Evolutionary conservation across 1,284 basidiomycete species (phyloP).

Genomic region (Ceratobasidium papillatum): DNA sequence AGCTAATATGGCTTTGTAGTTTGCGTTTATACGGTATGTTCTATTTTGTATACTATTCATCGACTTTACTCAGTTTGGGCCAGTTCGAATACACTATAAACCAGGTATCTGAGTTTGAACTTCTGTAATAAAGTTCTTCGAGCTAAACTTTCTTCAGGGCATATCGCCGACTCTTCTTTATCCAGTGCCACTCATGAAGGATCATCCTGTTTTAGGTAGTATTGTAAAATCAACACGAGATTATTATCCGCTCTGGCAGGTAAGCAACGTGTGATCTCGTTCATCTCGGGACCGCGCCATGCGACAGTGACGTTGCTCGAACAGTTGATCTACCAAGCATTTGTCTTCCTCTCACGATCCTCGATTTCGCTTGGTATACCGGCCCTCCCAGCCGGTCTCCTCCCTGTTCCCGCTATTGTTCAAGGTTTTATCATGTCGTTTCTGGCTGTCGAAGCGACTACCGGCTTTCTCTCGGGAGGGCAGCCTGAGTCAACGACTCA

Average conservation of each 20-base stretch:
- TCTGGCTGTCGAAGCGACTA: constrained; percentile 71
- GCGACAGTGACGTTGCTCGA: constrained; percentile 47
- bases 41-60: constrained; percentile 1
- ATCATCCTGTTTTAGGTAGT: constrained; percentile 70
- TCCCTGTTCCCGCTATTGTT: constrained; percentile 77
- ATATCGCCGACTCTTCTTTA: constrained; percentile 92
- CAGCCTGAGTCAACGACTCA: constrained; percentile 58
- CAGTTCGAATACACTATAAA: constrained; percentile 95
- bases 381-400: constrained; percentile 74
- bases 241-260: constrained; percentile 96
- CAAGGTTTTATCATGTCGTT: constrained; percentile 71
- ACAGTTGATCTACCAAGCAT: constrained; percentile 86
- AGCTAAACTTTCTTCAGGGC: constrained; percentile 60
- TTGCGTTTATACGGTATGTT: constrained; percentile 76
- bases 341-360: constrained; percentile 95
- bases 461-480: constrained; percentile 67
- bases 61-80: constrained; percentile 46
- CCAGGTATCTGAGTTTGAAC: constrained; percentile 62
- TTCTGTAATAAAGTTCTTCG: not conserved
- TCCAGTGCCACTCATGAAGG: constrained; percentile 73
- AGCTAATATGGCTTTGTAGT: constrained; percentile 55
- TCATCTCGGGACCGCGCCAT: not conserved
- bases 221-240: constrained; percentile 88
- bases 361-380: constrained; percentile 89
- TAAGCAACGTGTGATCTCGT: constrained; percentile 50